phyloP scores from a whole-genome alignment of 2,329 filamentous ascomycete species.

The Periconia macrospinosa region DNA sequence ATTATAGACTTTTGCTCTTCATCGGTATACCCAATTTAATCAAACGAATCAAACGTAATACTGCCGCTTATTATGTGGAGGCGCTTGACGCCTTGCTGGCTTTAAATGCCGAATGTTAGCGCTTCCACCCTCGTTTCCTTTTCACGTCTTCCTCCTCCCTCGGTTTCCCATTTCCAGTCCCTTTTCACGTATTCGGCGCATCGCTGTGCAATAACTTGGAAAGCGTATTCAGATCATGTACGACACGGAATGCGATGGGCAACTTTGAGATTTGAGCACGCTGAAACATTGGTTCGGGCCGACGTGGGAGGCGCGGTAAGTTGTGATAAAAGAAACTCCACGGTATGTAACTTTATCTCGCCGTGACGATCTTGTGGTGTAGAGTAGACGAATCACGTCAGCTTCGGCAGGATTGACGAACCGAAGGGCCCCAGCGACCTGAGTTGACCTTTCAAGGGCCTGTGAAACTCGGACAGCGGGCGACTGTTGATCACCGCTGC shows the following conservation, averaged over 20 bases:
- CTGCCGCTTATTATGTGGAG: not conserved
- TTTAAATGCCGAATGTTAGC: not conserved
- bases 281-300: too few species aligned
- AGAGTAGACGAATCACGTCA: not conserved
- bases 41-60: slow-evolving; percentile 1
- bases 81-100: not conserved
- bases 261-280: too few species aligned
- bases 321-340: not conserved
- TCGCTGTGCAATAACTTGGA: too few species aligned
- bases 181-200: not conserved
- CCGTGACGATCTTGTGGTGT: not conserved
- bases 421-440: not conserved
- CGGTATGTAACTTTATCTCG: not conserved
- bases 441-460: not conserved
- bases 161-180: not conserved
- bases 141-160: not conserved
- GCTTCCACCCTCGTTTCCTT: not conserved
- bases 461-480: not conserved
- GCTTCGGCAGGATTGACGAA: not conserved
- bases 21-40: slow-evolving; percentile 3
- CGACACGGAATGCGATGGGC: too few species aligned
- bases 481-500: not conserved
- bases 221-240: too few species aligned
- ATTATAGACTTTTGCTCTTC: slow-evolving; percentile 20
- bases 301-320: not conserved